Base-by-base conservation (phyloP, 768 basidiomycete species). In the Favolaschia claudopus region DNA sequence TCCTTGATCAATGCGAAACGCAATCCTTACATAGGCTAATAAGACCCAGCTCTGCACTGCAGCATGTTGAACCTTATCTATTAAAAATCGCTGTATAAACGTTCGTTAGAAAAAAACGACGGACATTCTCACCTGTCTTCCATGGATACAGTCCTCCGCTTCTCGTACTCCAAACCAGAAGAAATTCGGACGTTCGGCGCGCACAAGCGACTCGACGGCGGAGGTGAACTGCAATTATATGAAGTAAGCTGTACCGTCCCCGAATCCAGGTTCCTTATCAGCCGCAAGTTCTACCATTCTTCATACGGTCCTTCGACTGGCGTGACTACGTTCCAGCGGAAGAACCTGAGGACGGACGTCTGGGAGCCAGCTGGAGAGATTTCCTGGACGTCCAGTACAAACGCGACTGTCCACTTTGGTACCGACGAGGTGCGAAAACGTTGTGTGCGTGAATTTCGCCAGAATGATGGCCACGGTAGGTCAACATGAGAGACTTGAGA, bases 311-410 rank as follows among this genome's bases (percentile, higher is more conserved):
- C 75, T 31, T 68, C 70, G 33, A 72, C 58, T 17, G 79, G 81
- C 1, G 74, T 74, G 12, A 85, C 84, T 5, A 78, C 78, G 5
- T 83, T 82, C 52, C 76, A 78, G 53, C 79, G 85, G 47, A 81
- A 76, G 62, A 85, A 86, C 64, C 46, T 75, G 12, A 65, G 63
- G 7, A 83, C 81, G 1, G 50, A 68, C 15, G 63, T 74, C 19
- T 85, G 82, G 63, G 85, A 87, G 66, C 76, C 76, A 17, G 84
- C 83, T 3, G 86, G 85, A 4, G 72, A 79, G 32, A 79, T 87
- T 54, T 79, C 83, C 45, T 87, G 85, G 85, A 69, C 70, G 37
- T 80, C 82, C 5, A 70, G 74, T 44, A 70, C 72, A 44, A 81
- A 77, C 47, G 81, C 79, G 7, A 78, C 69, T 0, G 76, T 84